Base-by-base conservation (phyloP, 2,329 filamentous ascomycete genomes). In the Talaromyces sp. region DNA sequence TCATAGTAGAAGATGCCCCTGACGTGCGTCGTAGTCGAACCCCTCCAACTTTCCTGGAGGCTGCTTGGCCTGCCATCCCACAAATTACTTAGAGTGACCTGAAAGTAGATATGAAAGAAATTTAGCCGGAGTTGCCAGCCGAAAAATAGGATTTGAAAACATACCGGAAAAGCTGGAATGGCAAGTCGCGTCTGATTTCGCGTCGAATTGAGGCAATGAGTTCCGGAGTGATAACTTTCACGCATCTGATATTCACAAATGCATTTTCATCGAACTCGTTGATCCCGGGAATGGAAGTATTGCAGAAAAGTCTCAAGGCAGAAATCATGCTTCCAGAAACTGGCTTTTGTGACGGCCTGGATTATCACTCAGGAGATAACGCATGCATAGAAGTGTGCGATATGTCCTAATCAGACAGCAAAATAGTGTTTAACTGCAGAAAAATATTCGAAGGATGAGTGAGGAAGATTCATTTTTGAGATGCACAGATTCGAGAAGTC, bases 161-260 rank as follows among this genome's bases (percentile, higher is more conserved):
- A 4, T 60, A 47, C 57, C 22, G 27, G 57, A 60, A 60, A 60
- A 14, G 24, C 16, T 60, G 57, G 57, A 14, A 47, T 60, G 24
- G 39, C 6, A 8, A 60, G 14, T 39, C 22, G 24, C 39, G 57
- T 33, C 22, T 19, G 13, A 47, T 60, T 47, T 19, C 14, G 24
- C 10, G 27, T 33, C 43, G 58, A 22, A 48, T n/a, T 13, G 41
- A 48, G 7, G 14, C 11, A n/a, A 60, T 60, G 31, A 60, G 58
- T 35, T 35, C 41, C 5, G 45, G 19, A 13, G 27, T 48, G 27
- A 60, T 60, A 37, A 37, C 33, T 35, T 60, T 43, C 19, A 60
- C 14, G 47, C 27, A 50, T 5, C 50, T 19, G 33, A 60, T n/a
- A 37, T 37, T 60, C 35, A 43, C n/a, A 50, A 39, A 11, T 24